Conservation (phyloP, 2,329 filamentous ascomycete genomes). For the Exophiala xenobiotica region DNA sequence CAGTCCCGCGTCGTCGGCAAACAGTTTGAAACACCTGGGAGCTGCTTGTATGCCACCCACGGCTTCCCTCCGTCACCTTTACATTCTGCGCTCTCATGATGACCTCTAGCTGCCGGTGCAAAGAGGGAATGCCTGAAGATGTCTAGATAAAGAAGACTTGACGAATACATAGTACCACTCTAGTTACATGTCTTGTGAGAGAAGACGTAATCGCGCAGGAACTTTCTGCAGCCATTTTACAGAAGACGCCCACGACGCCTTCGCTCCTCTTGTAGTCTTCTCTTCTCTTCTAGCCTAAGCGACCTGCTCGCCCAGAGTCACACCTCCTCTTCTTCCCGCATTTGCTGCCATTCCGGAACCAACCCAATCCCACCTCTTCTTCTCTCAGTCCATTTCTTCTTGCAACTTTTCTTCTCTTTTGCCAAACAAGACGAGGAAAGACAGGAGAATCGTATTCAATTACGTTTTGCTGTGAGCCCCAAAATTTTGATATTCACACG, state of each 20-base stretch:
- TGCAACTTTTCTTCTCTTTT: conserved; percentile 7
- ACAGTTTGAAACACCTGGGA: conserved; percentile 2
- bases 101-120: neutral
- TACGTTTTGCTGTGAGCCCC: neutral
- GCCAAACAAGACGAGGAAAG: neutral
- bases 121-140: neutral
- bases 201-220: too few species aligned
- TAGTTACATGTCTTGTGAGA: too few species aligned
- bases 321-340: conserved; percentile 12
- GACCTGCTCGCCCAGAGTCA: conserved; percentile 5
- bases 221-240: too few species aligned
- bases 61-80: neutral
- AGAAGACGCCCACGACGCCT: too few species aligned
- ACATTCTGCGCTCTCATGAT: neutral
- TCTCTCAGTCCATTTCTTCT: conserved; percentile 8
- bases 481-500: neutral
- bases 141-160: neutral
- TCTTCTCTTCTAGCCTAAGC: neutral
- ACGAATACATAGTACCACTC: neutral
- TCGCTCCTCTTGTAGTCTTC: neutral
- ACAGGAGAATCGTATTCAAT: neutral
- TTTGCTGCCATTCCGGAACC: conserved; percentile 36
- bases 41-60: neutral
- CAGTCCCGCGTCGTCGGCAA: neutral
- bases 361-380: neutral